These are phyloP conservation scores for Pisolithus thermaeus DNA, from an alignment of 1,284 basidiomycete genomes.

Conservation along the genomic window DNA sequence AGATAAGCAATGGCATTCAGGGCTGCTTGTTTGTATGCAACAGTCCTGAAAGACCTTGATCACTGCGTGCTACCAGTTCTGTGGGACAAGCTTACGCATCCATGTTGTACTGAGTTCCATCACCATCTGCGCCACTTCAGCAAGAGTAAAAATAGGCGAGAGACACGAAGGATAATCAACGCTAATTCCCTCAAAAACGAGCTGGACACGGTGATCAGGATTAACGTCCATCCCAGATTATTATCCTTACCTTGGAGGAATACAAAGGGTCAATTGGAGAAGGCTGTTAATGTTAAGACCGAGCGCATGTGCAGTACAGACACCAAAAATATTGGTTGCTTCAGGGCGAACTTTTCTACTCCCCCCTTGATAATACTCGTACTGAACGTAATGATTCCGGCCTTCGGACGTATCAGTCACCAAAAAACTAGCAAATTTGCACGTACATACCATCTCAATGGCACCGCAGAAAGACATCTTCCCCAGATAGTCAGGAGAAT, in stretches of 20 bases:
- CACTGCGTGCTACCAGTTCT: not conserved
- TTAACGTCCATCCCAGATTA: not conserved
- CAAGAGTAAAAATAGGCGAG: not conserved
- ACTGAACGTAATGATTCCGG: conserved; percentile 70
- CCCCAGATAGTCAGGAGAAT: not conserved
- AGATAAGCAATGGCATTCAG: conserved; percentile 73
- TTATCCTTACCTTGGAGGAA: conserved; percentile 48
- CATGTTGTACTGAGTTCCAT: conserved; percentile 63
- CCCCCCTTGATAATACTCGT: conserved; percentile 73
- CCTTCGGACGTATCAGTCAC: conserved; percentile 33
- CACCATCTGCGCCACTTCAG: conserved; percentile 45
- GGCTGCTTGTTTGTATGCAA: conserved; percentile 76
- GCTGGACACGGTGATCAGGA: not conserved
- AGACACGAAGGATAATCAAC: conserved; percentile 56
- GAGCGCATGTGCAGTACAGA: conserved; percentile 7
- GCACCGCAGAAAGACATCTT: conserved; percentile 74
- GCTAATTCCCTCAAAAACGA: conserved; percentile 61
- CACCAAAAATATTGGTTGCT: conserved; percentile 71
- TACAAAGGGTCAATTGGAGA: conserved; percentile 73
- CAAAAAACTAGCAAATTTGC: not conserved
- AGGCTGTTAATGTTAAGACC: conserved; percentile 37
- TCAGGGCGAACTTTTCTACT: conserved; percentile 67
- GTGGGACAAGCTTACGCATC: conserved; percentile 48
- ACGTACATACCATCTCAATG: conserved; percentile 58
- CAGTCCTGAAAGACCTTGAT: conserved; percentile 38